These are phyloP conservation scores for Acanthamoeba royreba DNA, from an alignment of 208 protist species.

Conservation along the genomic window DNA sequence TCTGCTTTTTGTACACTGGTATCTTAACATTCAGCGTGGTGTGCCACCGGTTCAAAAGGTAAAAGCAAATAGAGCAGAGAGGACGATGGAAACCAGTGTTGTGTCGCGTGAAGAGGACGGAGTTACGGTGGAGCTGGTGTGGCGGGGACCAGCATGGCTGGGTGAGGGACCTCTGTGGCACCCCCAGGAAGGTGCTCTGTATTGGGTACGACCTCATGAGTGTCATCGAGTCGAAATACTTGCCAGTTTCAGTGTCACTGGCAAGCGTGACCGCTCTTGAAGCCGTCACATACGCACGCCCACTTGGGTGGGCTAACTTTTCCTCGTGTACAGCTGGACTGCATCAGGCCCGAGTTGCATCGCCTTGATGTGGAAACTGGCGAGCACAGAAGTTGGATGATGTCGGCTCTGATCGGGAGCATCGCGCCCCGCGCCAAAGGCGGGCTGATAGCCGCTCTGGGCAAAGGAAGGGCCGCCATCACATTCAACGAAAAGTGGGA, in stretches of 20 bases:
- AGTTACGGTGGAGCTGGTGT: conserved; percentile 4
- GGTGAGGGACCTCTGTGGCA: not conserved
- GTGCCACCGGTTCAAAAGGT: no score
- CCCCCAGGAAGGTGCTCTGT: not conserved
- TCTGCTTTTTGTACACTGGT: no score
- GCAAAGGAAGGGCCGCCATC: not conserved
- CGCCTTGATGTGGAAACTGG: not conserved
- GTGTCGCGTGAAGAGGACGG: not conserved
- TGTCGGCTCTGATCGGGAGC: not conserved
- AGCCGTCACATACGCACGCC: not conserved
- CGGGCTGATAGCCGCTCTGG: not conserved
- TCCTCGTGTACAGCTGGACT: not conserved
- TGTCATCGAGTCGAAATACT: not conserved
- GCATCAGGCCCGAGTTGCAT: not conserved
- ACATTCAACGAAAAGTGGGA: not conserved
- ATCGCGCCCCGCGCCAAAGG: not conserved
- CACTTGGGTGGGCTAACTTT: not conserved
- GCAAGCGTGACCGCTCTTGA: not conserved
- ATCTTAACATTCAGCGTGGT: no score
- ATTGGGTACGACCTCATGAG: not conserved
- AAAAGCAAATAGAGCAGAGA: no score
- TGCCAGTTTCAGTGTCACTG: not conserved
- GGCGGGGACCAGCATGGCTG: not conserved
- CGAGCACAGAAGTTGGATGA: conserved; percentile 2
- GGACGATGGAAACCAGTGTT: not conserved